A percentile compares a stretch with the other conserved stretches of the same genome.
Evolutionary conservation across 73 alveolate species (phyloP).

Genomic region (Uronychia binucleata): DNA sequence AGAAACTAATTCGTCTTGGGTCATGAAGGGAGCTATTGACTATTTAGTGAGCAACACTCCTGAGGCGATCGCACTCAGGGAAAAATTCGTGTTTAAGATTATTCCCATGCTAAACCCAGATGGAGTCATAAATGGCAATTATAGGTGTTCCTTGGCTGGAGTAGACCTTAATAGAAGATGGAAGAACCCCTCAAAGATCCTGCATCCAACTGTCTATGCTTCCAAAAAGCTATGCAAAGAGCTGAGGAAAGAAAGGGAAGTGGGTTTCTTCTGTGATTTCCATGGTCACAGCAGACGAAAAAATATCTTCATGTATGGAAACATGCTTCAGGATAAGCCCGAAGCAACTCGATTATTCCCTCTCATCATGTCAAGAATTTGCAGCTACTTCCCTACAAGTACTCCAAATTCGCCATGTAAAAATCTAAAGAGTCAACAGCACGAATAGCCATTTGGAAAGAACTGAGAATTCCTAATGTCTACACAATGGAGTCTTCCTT

Average conservation of each 20-base stretch:
- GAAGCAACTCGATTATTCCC: conserved; percentile 82
- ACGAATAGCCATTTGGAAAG: conserved; percentile 78
- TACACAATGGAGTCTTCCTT: conserved; percentile 82
- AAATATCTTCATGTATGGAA: conserved; percentile 79
- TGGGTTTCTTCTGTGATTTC: conserved; percentile 75
- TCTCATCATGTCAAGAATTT: conserved; percentile 69
- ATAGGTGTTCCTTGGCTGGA: conserved; percentile 73
- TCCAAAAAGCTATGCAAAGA: conserved; percentile 74
- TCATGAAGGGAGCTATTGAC: conserved; percentile 92
- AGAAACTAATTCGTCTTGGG: conserved; percentile 94
- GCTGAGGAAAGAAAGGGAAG: conserved; percentile 70
- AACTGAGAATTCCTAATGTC: conserved; percentile 72
- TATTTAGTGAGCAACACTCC: conserved; percentile 64
- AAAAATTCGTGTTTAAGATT: conserved; percentile 88
- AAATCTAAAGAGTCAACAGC: conserved; percentile 86
- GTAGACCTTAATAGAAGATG: conserved; percentile 82
- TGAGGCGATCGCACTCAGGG: conserved; percentile 78
- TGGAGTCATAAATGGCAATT: conserved; percentile 84
- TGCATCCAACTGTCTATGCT: conserved; percentile 82
- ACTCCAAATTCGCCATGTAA: conserved; percentile 21
- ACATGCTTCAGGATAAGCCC: conserved; percentile 68
- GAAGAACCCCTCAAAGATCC: conserved; percentile 76
- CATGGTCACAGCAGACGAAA: conserved; percentile 83
- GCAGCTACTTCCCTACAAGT: conserved; percentile 52
- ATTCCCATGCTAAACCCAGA: conserved; percentile 89